phyloP scores from a whole-genome alignment of 1,139 yeast genomes.

The Trichomonascaceae sp. region DNA sequence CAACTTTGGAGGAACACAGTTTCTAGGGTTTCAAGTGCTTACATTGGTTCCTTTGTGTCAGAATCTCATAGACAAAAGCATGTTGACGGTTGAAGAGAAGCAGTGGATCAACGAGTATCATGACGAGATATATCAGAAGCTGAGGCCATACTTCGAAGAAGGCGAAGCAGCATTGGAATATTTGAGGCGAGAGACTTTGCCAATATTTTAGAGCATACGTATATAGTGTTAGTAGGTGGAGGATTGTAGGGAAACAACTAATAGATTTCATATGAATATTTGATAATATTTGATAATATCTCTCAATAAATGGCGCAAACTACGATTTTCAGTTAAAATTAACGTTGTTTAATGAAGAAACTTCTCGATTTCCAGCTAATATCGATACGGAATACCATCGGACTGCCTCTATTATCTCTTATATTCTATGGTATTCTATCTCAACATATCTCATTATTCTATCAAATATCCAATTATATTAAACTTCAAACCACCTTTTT shows the following conservation, averaged over 20 bases:
- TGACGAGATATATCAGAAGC: slow-evolving; percentile 49
- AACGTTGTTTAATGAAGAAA: too few relatives aligned
- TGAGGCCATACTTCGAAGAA: slow-evolving; percentile 44
- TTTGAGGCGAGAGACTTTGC: slow-evolving; percentile 67
- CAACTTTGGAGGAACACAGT: slow-evolving; percentile 48
- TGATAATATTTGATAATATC: too few relatives aligned
- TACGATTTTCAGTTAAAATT: too few relatives aligned
- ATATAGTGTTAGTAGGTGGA: too few relatives aligned
- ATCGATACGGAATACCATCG: not conserved
- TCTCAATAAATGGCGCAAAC: too few relatives aligned
- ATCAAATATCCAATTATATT: not conserved
- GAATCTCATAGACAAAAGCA: slow-evolving; percentile 52
- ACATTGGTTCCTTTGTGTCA: slow-evolving; percentile 84
- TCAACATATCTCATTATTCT: not conserved
- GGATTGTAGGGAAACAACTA: too few relatives aligned
- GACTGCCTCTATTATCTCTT: not conserved
- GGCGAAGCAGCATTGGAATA: slow-evolving; percentile 55
- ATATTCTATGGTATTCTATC: not conserved
- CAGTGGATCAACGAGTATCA: slow-evolving; percentile 69
- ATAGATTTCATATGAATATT: too few relatives aligned
- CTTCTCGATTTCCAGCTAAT: too few relatives aligned
- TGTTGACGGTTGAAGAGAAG: slow-evolving; percentile 59
- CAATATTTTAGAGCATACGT: slow-evolving; percentile 24
- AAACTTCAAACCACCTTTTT: not conserved
- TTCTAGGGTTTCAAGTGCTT: slow-evolving; percentile 73